Evolutionary conservation across 208 protist species (phyloP).

Genomic region (Trypanosoma scelopori): DNA sequence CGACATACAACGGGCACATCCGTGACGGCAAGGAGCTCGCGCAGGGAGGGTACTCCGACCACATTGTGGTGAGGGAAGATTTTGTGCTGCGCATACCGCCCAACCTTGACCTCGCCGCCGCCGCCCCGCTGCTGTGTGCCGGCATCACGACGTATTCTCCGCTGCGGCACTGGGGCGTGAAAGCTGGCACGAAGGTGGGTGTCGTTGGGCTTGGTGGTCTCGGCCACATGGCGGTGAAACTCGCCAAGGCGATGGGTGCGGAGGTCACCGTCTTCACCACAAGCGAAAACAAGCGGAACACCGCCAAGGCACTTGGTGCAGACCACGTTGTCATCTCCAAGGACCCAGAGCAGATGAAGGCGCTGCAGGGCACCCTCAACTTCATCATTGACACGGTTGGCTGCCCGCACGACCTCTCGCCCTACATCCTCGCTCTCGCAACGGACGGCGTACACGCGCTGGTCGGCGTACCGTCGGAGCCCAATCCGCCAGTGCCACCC

Average conservation of each 20-base stretch:
- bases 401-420: constrained; percentile 41
- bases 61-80: constrained; percentile 63
- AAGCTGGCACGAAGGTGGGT: constrained; percentile 56
- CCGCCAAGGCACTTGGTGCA: constrained; percentile 66
- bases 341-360: constrained; percentile 54
- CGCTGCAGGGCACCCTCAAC: constrained; percentile 42
- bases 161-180: constrained; percentile 67
- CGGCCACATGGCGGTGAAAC: constrained; percentile 90
- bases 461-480: constrained; percentile 53
- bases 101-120: constrained; percentile 50
- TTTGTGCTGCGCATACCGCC: constrained; percentile 73
- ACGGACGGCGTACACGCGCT: constrained; percentile 53
- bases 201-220: constrained; percentile 88
- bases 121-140: constrained; percentile 88
- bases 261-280: constrained; percentile 86
- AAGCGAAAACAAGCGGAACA: constrained; percentile 52
- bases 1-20: constrained; percentile 59
- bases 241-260: constrained; percentile 77
- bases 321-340: constrained; percentile 61
- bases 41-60: constrained; percentile 69
- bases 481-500: constrained; percentile 39
- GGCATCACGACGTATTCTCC: constrained; percentile 89
- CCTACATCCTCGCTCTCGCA: constrained; percentile 50
- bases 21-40: constrained; percentile 41
- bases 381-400: constrained; percentile 75